Base-by-base conservation (phyloP, 108 stramenopile species). In the Skeletonema menzelii region DNA sequence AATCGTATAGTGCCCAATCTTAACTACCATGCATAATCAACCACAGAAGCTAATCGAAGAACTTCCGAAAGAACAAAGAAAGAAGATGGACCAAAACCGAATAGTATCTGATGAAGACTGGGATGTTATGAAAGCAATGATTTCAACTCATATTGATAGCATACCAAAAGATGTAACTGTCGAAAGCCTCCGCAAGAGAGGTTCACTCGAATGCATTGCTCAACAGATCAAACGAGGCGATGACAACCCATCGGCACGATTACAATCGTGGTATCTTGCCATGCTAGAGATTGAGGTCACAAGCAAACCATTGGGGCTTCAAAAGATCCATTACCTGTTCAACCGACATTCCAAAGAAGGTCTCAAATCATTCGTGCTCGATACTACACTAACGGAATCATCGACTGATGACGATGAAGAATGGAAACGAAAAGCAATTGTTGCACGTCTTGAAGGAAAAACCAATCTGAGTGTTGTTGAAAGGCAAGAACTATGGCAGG, bases 401-500 rank as follows among this genome's bases (percentile, higher is more conserved):
- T 53, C 53, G 34, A 2, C 20, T 22, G 20, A 22, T 22, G 69
- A 28, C 22, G 47, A 65, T 2, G 55, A 72, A 11, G 72, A 65
- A 20, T 64, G 63, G 72, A 63, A 57, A 24, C 27, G 72, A 56
- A 63, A 56, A 27, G 59, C 63, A 27, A 49, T 70, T 20, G 63
- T 77, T 13, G 59, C 14, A 13, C 6, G 63, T 15, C 46, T 77
- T n/a, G 76, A 77, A 27, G 15, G 49, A 53, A 59, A 77, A 32
- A 20, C 32, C 10, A 44, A 64, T 4, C 27, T 70, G 30, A 37
- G 68, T 15, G 56, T 77, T 3, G 56, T 70, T 2, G 76, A 77
- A 38, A 37, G 76, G 53, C 69, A 77, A 32, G 63, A 77, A 28
- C 44, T 77, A 1, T 77, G 76, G 76, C 76, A 70, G 27, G 76